These are phyloP conservation scores for Neoboletus magnificus DNA, from an alignment of 768 basidiomycete genomes.

Conservation along the genomic window DNA sequence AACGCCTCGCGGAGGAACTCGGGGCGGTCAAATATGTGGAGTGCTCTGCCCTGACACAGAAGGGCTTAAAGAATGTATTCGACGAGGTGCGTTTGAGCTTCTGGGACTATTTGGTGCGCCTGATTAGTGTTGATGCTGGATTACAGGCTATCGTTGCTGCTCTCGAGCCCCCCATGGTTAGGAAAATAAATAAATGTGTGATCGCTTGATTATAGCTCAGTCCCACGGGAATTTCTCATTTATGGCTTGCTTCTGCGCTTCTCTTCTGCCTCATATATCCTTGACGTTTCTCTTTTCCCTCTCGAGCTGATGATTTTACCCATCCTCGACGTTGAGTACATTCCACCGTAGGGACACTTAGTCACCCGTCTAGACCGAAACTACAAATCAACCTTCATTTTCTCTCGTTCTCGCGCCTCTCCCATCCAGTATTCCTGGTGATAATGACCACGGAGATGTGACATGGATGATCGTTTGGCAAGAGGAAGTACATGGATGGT, in stretches of 20 bases:
- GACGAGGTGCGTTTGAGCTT: constrained; percentile 74
- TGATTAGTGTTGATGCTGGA: constrained; percentile 8
- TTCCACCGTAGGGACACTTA: constrained; percentile 21
- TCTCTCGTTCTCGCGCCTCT: neutral
- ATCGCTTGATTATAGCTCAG: constrained; percentile 62
- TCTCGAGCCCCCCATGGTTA: constrained; percentile 93
- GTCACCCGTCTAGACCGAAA: constrained; percentile 24
- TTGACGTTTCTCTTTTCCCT: constrained; percentile 25
- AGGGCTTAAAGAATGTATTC: constrained; percentile 99
- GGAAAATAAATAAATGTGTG: constrained; percentile 75
- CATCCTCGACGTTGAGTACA: constrained; percentile 30
- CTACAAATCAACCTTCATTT: constrained; percentile 23
- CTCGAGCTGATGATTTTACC: constrained; percentile 24
- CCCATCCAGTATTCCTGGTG: constrained; percentile 9
- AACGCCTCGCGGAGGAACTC: constrained; percentile 92
- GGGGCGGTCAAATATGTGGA: constrained; percentile 99
- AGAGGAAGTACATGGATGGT: constrained; percentile 18
- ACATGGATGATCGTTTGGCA: constrained; percentile 19
- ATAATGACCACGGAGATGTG: constrained; percentile 7
- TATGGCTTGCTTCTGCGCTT: constrained; percentile 33
- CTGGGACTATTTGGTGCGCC: neutral
- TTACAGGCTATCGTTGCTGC: constrained; percentile 91
- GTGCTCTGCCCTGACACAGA: constrained; percentile 98
- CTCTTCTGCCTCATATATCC: constrained; percentile 36
- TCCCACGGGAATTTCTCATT: constrained; percentile 25